phyloP scores from a whole-genome alignment of 805 yeast genomes.

The Metschnikowia proteae region DNA sequence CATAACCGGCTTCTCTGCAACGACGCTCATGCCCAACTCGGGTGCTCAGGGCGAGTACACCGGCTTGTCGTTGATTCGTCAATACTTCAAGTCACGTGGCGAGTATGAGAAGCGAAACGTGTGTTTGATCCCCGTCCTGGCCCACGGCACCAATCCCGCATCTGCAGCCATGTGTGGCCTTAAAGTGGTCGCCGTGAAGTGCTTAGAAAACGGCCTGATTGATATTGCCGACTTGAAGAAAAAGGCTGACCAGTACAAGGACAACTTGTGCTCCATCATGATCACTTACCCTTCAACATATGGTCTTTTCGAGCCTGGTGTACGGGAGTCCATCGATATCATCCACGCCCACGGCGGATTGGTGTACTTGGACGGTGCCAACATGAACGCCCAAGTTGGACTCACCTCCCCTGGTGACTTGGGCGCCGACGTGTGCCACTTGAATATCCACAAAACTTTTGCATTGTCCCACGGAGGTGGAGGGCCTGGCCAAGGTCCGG shows the following conservation, averaged over 20 bases:
- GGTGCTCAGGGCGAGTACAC: slow-evolving; percentile 99
- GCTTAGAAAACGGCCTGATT: slow-evolving; percentile 79
- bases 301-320: slow-evolving; percentile 92
- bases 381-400: slow-evolving; percentile 99
- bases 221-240: slow-evolving; percentile 71
- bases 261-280: slow-evolving; percentile 85
- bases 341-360: slow-evolving; percentile 89
- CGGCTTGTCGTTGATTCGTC: slow-evolving; percentile 81
- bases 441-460: slow-evolving; percentile 95
- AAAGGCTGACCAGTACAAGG: slow-evolving; percentile 67
- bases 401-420: slow-evolving; percentile 95
- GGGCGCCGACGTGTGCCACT: slow-evolving; percentile 97
- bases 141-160: slow-evolving; percentile 98
- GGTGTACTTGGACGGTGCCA: slow-evolving; percentile 97
- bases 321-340: slow-evolving; percentile 76
- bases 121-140: slow-evolving; percentile 93
- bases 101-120: slow-evolving; percentile 67
- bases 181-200: slow-evolving; percentile 89
- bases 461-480: slow-evolving; percentile 99
- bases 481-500: slow-evolving; percentile 99
- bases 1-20: slow-evolving; percentile 89
- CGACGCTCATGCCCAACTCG: slow-evolving; percentile 92
- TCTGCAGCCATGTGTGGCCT: slow-evolving; percentile 97
- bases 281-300: slow-evolving; percentile 97
- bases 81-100: slow-evolving; percentile 68